Evolutionary conservation across 2,329 filamentous ascomycete species (phyloP).

Genomic region (Arthrobotrys iridis): DNA sequence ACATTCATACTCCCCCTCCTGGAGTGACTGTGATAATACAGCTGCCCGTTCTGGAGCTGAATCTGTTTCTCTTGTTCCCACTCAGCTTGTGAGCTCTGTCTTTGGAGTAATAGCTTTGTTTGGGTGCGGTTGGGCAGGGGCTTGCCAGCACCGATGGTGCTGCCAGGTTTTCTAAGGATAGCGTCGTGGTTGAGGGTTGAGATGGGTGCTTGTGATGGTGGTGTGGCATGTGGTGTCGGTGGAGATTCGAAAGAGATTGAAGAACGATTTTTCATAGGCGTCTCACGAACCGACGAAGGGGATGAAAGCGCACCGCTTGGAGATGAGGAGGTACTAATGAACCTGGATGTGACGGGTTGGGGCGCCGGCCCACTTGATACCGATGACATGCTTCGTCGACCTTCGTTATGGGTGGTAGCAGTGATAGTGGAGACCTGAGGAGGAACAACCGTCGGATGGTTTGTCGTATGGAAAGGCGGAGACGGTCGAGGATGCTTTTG

Average conservation of each 20-base stretch:
- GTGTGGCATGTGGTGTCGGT: slow-evolving; percentile 48
- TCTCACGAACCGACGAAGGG: slow-evolving; percentile 48
- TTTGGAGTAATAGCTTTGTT: slow-evolving; percentile 45
- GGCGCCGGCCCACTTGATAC: slow-evolving; percentile 40
- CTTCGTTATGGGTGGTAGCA: slow-evolving; percentile 46
- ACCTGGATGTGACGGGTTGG: slow-evolving; percentile 46
- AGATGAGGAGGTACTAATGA: slow-evolving; percentile 46
- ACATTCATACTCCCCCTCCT: slow-evolving; percentile 52
- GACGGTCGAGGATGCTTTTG: slow-evolving; percentile 47
- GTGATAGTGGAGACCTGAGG: slow-evolving; percentile 46
- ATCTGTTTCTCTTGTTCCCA: slow-evolving; percentile 46
- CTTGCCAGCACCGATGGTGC: slow-evolving; percentile 49
- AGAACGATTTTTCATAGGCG: slow-evolving; percentile 36
- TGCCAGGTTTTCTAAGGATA: slow-evolving; percentile 49
- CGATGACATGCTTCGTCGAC: slow-evolving; percentile 49
- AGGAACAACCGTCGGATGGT: slow-evolving; percentile 42
- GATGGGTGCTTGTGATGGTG: slow-evolving; percentile 38
- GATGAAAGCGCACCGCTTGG: slow-evolving; percentile 42
- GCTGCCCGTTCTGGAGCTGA: slow-evolving; percentile 45
- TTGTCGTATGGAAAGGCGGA: slow-evolving; percentile 47
- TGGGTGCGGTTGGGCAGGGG: slow-evolving; percentile 48
- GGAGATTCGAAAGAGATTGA: slow-evolving; percentile 48
- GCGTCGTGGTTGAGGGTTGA: slow-evolving; percentile 49
- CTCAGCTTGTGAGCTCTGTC: slow-evolving; percentile 49
- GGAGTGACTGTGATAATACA: slow-evolving; percentile 50